A percentile compares a stretch with the other conserved stretches of the same genome.
phyloP scores from a whole-genome alignment of 805 yeast species.

The Cyberlindnera maritima region DNA sequence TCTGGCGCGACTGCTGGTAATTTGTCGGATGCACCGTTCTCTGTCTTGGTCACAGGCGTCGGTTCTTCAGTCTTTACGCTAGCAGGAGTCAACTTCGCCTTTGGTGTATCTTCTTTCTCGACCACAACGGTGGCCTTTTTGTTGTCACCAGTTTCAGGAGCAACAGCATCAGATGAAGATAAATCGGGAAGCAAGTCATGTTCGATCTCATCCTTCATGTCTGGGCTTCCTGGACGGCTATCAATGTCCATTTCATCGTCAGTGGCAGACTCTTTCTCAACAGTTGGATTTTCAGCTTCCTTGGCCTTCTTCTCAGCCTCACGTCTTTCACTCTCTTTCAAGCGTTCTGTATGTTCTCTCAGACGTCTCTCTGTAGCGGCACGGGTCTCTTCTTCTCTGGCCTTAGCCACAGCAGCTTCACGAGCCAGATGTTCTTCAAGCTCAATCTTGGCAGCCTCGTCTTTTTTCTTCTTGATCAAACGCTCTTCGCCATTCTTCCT shows the following conservation, averaged over 20 bases:
- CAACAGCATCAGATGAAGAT: not conserved
- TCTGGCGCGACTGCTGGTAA: too few species aligned
- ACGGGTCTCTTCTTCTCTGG: not conserved
- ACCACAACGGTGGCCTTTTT: not conserved
- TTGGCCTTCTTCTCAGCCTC: conserved; percentile 1
- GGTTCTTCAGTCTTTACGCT: too few species aligned
- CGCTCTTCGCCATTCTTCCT: conserved; percentile 17
- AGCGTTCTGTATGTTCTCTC: conserved; percentile 5
- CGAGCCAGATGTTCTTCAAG: conserved; percentile 5
- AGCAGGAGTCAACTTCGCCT: too few species aligned
- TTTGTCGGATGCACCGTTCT: too few species aligned
- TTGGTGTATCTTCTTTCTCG: not conserved
- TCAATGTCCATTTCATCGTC: conserved; percentile 3
- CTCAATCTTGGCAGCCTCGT: conserved; percentile 13
- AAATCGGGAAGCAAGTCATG: not conserved
- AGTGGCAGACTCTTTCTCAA: not conserved
- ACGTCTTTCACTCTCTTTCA: conserved; percentile 1
- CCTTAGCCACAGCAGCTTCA: not conserved
- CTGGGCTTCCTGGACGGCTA: not conserved
- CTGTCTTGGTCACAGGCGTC: too few species aligned
- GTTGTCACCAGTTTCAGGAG: not conserved
- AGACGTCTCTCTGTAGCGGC: conserved; percentile 6
- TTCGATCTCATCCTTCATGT: not conserved
- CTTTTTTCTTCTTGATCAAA: conserved; percentile 9
- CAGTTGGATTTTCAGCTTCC: conserved; percentile 1